phyloP scores from a whole-genome alignment of 2,329 filamentous ascomycete species.

The Beauveria sp. region DNA sequence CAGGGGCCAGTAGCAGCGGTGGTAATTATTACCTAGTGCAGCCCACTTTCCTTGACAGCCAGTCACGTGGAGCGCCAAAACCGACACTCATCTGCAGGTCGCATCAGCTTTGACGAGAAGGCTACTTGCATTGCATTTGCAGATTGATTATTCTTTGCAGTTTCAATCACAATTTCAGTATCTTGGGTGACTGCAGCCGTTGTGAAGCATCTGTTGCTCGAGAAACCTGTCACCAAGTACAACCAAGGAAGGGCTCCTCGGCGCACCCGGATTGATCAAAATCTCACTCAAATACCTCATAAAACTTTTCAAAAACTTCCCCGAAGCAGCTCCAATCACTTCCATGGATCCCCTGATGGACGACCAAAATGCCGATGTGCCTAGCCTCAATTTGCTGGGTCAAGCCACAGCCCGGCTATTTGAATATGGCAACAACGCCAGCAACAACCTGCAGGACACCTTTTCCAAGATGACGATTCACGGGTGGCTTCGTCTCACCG shows the following conservation, averaged over 20 bases:
- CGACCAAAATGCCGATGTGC: slow-evolving; percentile 19
- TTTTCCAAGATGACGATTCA: slow-evolving; percentile 44
- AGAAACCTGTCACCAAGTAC: background rate
- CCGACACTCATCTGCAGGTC: background rate
- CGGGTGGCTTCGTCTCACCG: slow-evolving; percentile 60
- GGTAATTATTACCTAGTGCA: background rate
- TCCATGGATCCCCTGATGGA: slow-evolving; percentile 18
- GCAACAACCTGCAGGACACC: slow-evolving; percentile 41
- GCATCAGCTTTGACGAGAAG: background rate
- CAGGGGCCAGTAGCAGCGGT: background rate
- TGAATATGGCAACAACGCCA: slow-evolving; percentile 30
- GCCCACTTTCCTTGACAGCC: background rate
- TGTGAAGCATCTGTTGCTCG: background rate
- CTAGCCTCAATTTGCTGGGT: slow-evolving; percentile 26
- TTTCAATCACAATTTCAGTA: background rate
- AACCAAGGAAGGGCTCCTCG: background rate
- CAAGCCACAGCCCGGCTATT: slow-evolving; percentile 25
- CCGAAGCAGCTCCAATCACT: background rate
- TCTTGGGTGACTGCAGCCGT: background rate
- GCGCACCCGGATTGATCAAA: background rate
- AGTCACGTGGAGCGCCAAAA: slow-evolving; percentile 9
- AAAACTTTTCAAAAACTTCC: slow-evolving; percentile 14
- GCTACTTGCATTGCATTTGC: background rate
- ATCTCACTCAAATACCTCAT: slow-evolving; percentile 5
- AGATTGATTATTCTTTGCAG: background rate